phyloP scores from a whole-genome alignment of 1,139 yeast species.

The Komagataea norvegica region DNA sequence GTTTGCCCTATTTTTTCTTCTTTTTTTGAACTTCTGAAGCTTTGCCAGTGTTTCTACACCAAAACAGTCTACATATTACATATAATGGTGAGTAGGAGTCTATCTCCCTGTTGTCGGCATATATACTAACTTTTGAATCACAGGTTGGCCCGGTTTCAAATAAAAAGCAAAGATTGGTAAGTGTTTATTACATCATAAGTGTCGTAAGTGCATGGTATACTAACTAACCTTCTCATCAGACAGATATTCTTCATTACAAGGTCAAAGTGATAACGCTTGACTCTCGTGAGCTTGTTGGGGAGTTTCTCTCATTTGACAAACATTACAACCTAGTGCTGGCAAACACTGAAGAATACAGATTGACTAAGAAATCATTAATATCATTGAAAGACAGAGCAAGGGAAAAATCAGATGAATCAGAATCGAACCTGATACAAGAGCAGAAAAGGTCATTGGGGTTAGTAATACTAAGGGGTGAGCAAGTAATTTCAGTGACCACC shows the following conservation, averaged over 20 bases:
- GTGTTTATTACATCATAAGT: conserved; percentile 3
- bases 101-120: too few relatives aligned
- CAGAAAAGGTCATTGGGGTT: conserved; percentile 76
- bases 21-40: too few relatives aligned
- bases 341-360: conserved; percentile 80
- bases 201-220: conserved; percentile 2
- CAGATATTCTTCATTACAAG: conserved; percentile 70
- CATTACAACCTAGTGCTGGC: conserved; percentile 83
- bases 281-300: conserved; percentile 72
- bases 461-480: conserved; percentile 83
- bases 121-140: neutral
- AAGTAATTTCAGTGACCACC: conserved; percentile 74
- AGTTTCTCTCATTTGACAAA: conserved; percentile 81
- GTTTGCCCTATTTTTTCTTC: too few relatives aligned
- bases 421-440: conserved; percentile 37
- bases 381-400: conserved; percentile 35
- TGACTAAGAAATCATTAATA: conserved; percentile 56
- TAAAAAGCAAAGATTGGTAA: conserved; percentile 39
- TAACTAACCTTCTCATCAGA: conserved; percentile 19
- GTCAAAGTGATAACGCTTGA: conserved; percentile 72
- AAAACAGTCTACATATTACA: too few relatives aligned
- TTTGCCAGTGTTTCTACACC: too few relatives aligned
- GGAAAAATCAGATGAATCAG: conserved; percentile 26
- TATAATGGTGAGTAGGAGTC: conserved; percentile 5
- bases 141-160: conserved; percentile 27